Conservation (phyloP, 2,329 filamentous ascomycete species). For the Xylaria sp. region DNA sequence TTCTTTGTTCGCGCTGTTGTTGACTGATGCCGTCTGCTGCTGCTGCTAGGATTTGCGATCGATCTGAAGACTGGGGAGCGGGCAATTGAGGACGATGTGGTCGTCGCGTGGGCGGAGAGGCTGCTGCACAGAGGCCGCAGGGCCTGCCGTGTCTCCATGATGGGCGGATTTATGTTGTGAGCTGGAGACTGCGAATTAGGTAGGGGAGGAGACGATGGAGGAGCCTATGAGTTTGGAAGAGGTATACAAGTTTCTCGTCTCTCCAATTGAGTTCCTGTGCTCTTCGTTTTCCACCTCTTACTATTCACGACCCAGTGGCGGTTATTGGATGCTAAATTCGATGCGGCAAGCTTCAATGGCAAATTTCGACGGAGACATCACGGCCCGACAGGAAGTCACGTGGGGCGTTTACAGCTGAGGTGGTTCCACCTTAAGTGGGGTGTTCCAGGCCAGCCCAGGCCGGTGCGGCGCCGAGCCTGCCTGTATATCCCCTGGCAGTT, state of each 20-base stretch:
- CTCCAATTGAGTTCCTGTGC: background rate
- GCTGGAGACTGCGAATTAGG: background rate
- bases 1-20: constrained; percentile 61
- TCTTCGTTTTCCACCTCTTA: constrained; percentile 5
- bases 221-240: background rate
- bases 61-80: constrained; percentile 12
- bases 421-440: background rate
- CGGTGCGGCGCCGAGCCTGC: too few relatives aligned
- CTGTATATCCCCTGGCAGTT: too few relatives aligned
- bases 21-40: constrained; percentile 55
- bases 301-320: background rate
- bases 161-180: constrained; percentile 2
- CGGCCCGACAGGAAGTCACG: constrained; percentile 24
- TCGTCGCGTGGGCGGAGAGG: constrained; percentile 17
- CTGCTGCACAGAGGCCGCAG: constrained; percentile 32
- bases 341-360: constrained; percentile 5
- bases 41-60: too few relatives aligned
- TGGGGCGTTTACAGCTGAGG: background rate
- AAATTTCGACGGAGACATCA: constrained; percentile 29
- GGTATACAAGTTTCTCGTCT: background rate
- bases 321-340: background rate
- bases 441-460: too few relatives aligned
- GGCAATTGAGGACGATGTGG: background rate
- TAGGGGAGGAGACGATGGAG: background rate
- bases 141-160: constrained; percentile 39